Evolutionary conservation across 192 early-diverging fungal genomes (phyloP).

Genomic region (Coemansia sp.): DNA sequence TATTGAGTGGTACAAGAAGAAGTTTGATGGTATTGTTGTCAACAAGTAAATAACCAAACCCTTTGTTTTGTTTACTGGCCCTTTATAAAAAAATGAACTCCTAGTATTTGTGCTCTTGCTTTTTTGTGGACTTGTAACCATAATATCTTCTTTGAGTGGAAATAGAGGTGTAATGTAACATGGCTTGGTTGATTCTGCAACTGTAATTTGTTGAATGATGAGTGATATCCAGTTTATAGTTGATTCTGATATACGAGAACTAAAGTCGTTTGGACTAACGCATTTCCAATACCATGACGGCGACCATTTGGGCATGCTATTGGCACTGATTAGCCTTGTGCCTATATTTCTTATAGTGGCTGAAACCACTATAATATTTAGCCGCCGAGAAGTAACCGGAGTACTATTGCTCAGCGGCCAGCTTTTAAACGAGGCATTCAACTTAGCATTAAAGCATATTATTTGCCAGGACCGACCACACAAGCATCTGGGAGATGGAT

Average conservation of each 20-base stretch:
- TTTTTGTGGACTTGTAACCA: not conserved
- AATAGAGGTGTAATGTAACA: not conserved
- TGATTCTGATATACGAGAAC: slow-evolving; percentile 1
- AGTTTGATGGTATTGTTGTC: slow-evolving; percentile 83
- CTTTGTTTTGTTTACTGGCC: not conserved
- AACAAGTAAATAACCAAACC: slow-evolving; percentile 68
- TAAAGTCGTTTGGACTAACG: slow-evolving; percentile 41
- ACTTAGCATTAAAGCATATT: slow-evolving; percentile 23
- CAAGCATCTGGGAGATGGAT: slow-evolving; percentile 43
- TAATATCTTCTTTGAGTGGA: not conserved
- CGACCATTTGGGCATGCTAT: slow-evolving; percentile 29
- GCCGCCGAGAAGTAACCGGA: slow-evolving; percentile 42
- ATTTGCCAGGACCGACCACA: slow-evolving; percentile 36
- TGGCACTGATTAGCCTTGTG: slow-evolving; percentile 42
- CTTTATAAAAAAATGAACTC: not conserved
- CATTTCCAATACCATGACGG: slow-evolving; percentile 50
- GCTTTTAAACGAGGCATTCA: slow-evolving; percentile 43
- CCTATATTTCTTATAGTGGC: slow-evolving; percentile 50
- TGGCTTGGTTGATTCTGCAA: not conserved
- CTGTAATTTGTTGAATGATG: not conserved
- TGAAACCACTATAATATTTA: slow-evolving; percentile 40
- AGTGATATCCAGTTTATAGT: not conserved
- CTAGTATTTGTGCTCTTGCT: too few relatives aligned
- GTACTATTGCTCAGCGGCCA: slow-evolving; percentile 35
- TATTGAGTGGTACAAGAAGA: slow-evolving; percentile 97